These are phyloP conservation scores for Isatis lusitanica DNA, from an alignment of 441 rosid genomes.

Conservation along the genomic window DNA sequence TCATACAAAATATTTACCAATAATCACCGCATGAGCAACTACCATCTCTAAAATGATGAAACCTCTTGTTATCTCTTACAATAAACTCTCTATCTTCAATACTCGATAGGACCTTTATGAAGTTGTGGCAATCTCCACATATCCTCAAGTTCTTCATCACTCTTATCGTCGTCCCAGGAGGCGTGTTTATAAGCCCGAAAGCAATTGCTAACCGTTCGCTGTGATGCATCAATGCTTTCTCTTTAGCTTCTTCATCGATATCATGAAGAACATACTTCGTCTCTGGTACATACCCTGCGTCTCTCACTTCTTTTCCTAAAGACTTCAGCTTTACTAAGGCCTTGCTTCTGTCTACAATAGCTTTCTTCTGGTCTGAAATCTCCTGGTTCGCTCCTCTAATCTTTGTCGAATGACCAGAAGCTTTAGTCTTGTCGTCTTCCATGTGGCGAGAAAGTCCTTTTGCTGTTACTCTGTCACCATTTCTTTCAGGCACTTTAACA, in stretches of 20 bases:
- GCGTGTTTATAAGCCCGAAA: constrained; percentile 50
- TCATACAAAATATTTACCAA: constrained; percentile 43
- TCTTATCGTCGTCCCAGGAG: constrained; percentile 46
- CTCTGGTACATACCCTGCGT: constrained; percentile 58
- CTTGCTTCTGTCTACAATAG: constrained; percentile 25
- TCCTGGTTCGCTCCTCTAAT: neutral
- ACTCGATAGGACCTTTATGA: constrained; percentile 55
- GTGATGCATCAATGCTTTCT: constrained; percentile 58
- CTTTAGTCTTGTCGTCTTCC: neutral
- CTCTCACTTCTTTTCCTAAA: constrained; percentile 38
- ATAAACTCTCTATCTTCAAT: constrained; percentile 52
- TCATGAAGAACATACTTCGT: constrained; percentile 58
- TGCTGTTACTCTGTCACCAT: neutral
- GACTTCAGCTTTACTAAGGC: constrained; percentile 31
- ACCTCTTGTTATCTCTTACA: constrained; percentile 60
- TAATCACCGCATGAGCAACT: constrained; percentile 58
- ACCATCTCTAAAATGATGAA: constrained; percentile 70
- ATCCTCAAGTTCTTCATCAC: constrained; percentile 57
- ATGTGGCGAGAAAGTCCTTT: neutral
- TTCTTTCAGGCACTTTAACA: neutral
- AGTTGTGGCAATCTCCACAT: constrained; percentile 66
- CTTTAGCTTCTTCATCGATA: constrained; percentile 70
- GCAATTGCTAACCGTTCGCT: constrained; percentile 71
- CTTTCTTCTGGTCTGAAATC: constrained; percentile 9
- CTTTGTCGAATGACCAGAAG: neutral